These are phyloP conservation scores for Piedraia hortae DNA, from an alignment of 2,329 filamentous ascomycete species.

Conservation along the genomic window DNA sequence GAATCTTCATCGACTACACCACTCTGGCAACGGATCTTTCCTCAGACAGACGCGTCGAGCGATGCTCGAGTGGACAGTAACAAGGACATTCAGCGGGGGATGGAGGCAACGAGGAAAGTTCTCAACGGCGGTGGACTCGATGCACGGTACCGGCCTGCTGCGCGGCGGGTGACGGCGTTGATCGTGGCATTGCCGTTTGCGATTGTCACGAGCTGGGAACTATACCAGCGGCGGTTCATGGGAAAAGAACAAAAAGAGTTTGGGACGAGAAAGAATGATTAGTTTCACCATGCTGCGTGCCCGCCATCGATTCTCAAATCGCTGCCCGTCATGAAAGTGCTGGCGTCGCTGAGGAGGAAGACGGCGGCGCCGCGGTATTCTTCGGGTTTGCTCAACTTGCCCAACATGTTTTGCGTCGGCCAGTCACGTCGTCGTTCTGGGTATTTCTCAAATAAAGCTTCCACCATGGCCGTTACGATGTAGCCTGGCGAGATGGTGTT, in stretches of 20 bases:
- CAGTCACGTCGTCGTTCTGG: constrained; percentile 40
- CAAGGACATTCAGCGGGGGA: constrained; percentile 1
- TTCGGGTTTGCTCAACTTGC: constrained; percentile 12
- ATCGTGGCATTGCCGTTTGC: constrained; percentile 8
- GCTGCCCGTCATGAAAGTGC: constrained; percentile 27
- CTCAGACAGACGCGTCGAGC: too few species aligned
- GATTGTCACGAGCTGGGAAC: constrained; percentile 7
- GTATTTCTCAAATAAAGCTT: constrained; percentile 46
- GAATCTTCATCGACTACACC: too few species aligned
- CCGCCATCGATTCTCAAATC: constrained; percentile 28
- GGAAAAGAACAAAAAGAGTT: constrained; percentile 4
- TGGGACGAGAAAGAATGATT: constrained; percentile 1
- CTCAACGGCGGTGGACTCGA: constrained; percentile 6
- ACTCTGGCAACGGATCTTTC: too few species aligned
- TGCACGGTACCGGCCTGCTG: constrained; percentile 7
- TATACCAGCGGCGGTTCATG: constrained; percentile 8
- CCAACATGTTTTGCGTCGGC: constrained; percentile 69
- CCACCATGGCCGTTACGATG: constrained; percentile 61
- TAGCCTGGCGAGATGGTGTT: constrained; percentile 63
- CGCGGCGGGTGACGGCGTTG: constrained; percentile 5
- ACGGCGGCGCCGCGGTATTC: constrained; percentile 15
- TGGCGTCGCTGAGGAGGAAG: constrained; percentile 16
- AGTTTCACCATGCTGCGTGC: constrained; percentile 23
- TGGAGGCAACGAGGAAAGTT: constrained; percentile 1
- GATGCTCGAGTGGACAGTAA: too few species aligned